Evolutionary conservation across 768 basidiomycete genomes (phyloP), one percentile per base, ranked within the genome.

Genomic region (Termitomyces sp.): DNA sequence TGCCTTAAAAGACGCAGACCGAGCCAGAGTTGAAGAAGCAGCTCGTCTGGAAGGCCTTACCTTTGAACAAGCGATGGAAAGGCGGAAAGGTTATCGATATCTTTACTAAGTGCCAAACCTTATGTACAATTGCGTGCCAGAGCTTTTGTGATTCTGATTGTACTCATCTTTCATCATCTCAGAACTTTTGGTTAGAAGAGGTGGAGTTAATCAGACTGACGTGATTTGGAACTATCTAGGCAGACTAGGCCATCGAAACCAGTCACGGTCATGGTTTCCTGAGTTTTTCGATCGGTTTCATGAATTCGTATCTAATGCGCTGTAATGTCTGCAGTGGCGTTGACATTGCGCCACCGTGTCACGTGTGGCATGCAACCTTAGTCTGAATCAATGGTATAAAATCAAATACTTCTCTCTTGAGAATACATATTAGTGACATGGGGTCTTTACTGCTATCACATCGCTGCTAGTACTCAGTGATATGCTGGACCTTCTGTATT

Each of bases 1-100:
- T 1, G 72, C 75, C 13, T 68, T 82, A 65, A 65, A 77, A 51
- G 78, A 72, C 18, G 78, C 82, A 4, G 69, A 80, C 57, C 72
- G 77, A 37, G 68, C 75, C 32, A 78, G 85, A 47, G 78, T 86
- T 45, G 79, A 81, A 60, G 82, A 84, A 53, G 85, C 83, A 1
- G 85, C 85, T 2, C 73, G 73, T 60, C 65, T 86, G 47, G 85
- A 86, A 63, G 83, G 83, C 2, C 76, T 87, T 26, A 79, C 80
- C 3, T 79, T 85, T 58, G 82, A 85, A 32, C 80, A 86, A 62
- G 86, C 84, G 4, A 69, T 85, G 65, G 77, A 78, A 59, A 76
- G 76, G 62, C 77, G 80, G 62, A 82, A 76, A 65, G 82, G 82
- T 0, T 86, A 85, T 71, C 72, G 84, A 36, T 87, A 85, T 66